Evolutionary conservation across 2,329 filamentous ascomycete genomes (phyloP), one percentile per base, ranked within the genome.

Genomic region (Colletotrichum tropicicola): DNA sequence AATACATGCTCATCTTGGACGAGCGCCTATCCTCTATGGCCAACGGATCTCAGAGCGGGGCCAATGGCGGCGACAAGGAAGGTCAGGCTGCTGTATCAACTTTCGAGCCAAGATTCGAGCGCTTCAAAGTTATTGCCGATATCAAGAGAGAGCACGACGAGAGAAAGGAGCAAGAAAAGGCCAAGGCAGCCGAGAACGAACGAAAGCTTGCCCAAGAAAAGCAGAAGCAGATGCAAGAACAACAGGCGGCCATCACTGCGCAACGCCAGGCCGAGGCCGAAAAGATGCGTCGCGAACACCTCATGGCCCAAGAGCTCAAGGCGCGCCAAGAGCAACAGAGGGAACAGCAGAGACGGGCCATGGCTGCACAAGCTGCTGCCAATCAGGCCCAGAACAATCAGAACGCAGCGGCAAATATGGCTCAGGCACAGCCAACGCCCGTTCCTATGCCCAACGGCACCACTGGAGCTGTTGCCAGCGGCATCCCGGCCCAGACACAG

Each of bases 1-100:
- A 93, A 48, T 97, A 93, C 70, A 96, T 99, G 93, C 89, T 98
- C 53, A 90, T 93, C 21, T 89, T 94, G 78, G 96, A 99, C 73
- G 95, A 98, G 71, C 87, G 93, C 6, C 85, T 94, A 65, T 86
- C 89, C 12, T 84, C 91, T 2, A 86, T 83, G 41, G 82, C 83
- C 13, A 84, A 86, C 4, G 82, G 85, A 41, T 85, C 85, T 7
- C 85, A 88, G 65, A 84, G 86, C 61, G 84, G 84, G 3, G 79
- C 83, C 12, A 85, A 86, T 32, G 87, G 89, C 58, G 78, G 87
- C n/a, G 91, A 92, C 65, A 88, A 86, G 19, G 94, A 97, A 73
- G 90, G 89, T 8, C 89, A 92, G 67, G 87, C 89, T 37, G 90
- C 88, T 19, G 85, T 86, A 6, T 85, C 89, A n/a, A 86, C 91